Evolutionary conservation across 202 grass and related monocot species (phyloP).

Genomic region (Brachypodium distachyon): DNA sequence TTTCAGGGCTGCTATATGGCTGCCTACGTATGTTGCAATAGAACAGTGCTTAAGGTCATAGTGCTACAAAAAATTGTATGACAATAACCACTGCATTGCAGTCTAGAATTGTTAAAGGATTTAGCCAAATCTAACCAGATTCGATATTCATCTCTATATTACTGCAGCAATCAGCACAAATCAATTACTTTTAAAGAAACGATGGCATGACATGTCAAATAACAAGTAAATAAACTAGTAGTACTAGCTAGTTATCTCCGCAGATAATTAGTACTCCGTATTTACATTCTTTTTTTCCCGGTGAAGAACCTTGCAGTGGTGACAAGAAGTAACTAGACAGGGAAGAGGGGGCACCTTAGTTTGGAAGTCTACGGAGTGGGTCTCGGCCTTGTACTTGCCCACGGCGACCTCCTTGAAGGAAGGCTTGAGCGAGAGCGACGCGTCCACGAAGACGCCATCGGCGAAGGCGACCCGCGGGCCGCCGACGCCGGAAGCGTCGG

Average conservation of each 20-base stretch:
- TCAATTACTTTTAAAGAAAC: background rate
- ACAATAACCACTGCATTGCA: background rate
- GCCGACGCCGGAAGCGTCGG: conserved; percentile 46
- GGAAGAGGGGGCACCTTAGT: conserved; percentile 37
- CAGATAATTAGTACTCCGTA: background rate
- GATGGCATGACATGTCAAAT: background rate
- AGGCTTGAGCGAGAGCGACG: conserved; percentile 40
- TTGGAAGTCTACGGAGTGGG: conserved; percentile 51
- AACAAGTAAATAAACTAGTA: background rate
- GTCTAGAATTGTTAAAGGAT: background rate
- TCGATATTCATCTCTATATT: background rate
- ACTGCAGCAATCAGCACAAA: conserved; percentile 3
- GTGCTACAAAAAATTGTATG: no score
- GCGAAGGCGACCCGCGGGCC: conserved; percentile 58
- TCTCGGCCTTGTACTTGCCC: conserved; percentile 45
- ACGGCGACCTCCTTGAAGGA: conserved; percentile 39
- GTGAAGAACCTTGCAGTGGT: background rate
- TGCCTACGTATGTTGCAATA: no score
- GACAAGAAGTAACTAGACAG: background rate
- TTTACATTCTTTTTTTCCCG: background rate
- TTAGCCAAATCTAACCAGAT: background rate
- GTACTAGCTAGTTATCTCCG: background rate
- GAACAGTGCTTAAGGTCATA: no score
- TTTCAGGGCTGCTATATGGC: no score
- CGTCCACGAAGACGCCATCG: conserved; percentile 57